These are phyloP conservation scores for Tolypocladium ophioglossoides DNA, from an alignment of 2,329 filamentous ascomycete species.

Conservation along the genomic window DNA sequence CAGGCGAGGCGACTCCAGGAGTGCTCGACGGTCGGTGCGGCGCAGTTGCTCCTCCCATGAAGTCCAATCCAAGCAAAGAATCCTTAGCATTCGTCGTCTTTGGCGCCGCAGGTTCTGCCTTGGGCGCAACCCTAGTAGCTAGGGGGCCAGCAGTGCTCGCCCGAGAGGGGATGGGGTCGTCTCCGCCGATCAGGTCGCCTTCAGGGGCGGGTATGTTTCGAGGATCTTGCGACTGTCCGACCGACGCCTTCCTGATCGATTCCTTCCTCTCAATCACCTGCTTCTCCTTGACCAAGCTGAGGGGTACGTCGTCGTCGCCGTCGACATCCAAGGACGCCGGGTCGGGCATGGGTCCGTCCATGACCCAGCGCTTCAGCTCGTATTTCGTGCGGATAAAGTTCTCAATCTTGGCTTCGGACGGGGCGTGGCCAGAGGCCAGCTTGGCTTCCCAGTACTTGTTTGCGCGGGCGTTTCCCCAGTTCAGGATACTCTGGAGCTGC, in stretches of 20 bases:
- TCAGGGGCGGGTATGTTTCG: slow-evolving; percentile 31
- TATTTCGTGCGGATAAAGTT: slow-evolving; percentile 99
- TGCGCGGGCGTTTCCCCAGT: slow-evolving; percentile 90
- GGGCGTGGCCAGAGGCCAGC: slow-evolving; percentile 78
- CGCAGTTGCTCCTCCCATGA: slow-evolving; percentile 66
- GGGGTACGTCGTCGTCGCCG: slow-evolving; percentile 71
- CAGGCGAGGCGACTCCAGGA: slow-evolving; percentile 48
- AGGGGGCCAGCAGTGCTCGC: slow-evolving; percentile 65
- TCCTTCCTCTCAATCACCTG: slow-evolving; percentile 51
- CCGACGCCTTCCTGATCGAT: slow-evolving; percentile 49
- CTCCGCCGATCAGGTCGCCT: slow-evolving; percentile 75
- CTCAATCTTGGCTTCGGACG: slow-evolving; percentile 96
- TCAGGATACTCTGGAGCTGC: slow-evolving; percentile 84
- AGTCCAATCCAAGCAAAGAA: slow-evolving; percentile 85
- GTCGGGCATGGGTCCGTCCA: slow-evolving; percentile 92
- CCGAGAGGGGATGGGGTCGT: slow-evolving; percentile 56
- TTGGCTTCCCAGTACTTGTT: slow-evolving; percentile 99
- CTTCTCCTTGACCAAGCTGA: slow-evolving; percentile 56
- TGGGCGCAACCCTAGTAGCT: slow-evolving; percentile 44
- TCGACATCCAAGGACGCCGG: slow-evolving; percentile 77
- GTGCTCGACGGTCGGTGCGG: slow-evolving; percentile 79
- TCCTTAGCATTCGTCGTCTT: slow-evolving; percentile 68
- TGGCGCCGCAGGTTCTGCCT: slow-evolving; percentile 54
- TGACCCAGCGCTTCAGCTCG: slow-evolving; percentile 97
- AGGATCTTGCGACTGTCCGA: slow-evolving; percentile 30